Evolutionary conservation across 768 basidiomycete genomes (phyloP), one percentile per base, ranked within the genome.

Genomic region (Sistotremastrum niveocremeum): DNA sequence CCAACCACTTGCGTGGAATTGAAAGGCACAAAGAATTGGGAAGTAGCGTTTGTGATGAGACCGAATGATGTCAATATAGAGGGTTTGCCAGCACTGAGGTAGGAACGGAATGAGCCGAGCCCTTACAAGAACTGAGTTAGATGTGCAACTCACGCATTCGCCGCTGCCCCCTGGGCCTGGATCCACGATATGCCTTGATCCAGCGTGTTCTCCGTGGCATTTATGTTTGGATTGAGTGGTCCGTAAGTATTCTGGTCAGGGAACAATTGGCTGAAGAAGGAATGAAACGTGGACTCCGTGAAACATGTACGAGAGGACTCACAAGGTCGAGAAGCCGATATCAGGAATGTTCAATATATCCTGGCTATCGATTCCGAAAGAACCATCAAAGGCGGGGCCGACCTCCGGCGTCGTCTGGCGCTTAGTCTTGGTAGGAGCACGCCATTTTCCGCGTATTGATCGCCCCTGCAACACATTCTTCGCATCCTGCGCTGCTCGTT

Each of bases 231-330:
- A 56, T 79, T 75, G 30, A 58, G 53, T 28, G 66, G 47, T 32
- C 62, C 71, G 52, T 80, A 81, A 35, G 60, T 56, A 49, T 74
- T 68, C 57, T 83, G 81, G 54, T 84, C 79, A 12, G 81, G 80
- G 69, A 82, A 81, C 29, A 81, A 51, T 47, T 74, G 77, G 67
- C 53, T 54, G 37, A 33, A 29, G 30, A 8, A 8, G 29, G 7
- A 28, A 34, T 28, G 12, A 31, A 41, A 49, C 11, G 47, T 46
- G 33, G 32, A 34, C 34, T 33, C n/a, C 12, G 10, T 43, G 42
- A 12, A 11, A 47, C n/a, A 6, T 32, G n/a, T 45, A 10, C 7
- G 35, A 37, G 31, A 31, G 8, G 29, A 39, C 52, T 38, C 35
- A 54, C 53, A 79, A 79, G 11, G 74, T 66, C 33, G 68, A 62